Conservation (phyloP, 2,329 filamentous ascomycete species). For the Botrytis fabae region DNA sequence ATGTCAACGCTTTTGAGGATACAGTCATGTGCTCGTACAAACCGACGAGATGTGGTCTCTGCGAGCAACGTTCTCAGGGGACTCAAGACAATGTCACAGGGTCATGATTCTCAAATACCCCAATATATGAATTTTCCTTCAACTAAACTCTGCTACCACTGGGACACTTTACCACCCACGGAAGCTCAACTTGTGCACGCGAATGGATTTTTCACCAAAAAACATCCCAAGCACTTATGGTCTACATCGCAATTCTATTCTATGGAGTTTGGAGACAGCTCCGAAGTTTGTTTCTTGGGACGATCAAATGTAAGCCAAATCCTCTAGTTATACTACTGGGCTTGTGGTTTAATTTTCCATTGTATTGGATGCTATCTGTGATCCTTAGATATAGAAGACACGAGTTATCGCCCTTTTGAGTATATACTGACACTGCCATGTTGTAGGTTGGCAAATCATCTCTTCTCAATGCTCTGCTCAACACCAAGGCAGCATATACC, state of each 20-base stretch:
- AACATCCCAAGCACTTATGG: slow-evolving; percentile 58
- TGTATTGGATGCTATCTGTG: not conserved
- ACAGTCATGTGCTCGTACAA: slow-evolving; percentile 22
- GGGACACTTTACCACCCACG: slow-evolving; percentile 51
- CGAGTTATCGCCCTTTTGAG: not conserved
- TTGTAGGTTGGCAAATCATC: slow-evolving; percentile 61
- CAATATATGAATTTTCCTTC: slow-evolving; percentile 19
- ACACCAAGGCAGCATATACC: slow-evolving; percentile 52
- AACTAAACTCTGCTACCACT: slow-evolving; percentile 47
- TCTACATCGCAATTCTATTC: slow-evolving; percentile 60
- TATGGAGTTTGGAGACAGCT: slow-evolving; percentile 50
- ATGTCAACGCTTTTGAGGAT: slow-evolving; percentile 24
- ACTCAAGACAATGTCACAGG: slow-evolving; percentile 9
- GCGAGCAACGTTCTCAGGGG: not conserved
- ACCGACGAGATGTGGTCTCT: not conserved
- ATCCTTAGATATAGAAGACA: not conserved
- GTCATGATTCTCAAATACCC: slow-evolving; percentile 15
- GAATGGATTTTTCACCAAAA: slow-evolving; percentile 47
- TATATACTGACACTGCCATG: not conserved
- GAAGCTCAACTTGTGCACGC: slow-evolving; percentile 47
- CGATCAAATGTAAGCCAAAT: slow-evolving; percentile 56
- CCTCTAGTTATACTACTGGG: not conserved
- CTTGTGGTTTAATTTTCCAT: not conserved
- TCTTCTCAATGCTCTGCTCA: slow-evolving; percentile 64
- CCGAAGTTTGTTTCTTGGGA: slow-evolving; percentile 57